These are phyloP conservation scores for Boletus insuetus DNA, from an alignment of 768 basidiomycete genomes.

Conservation along the genomic window DNA sequence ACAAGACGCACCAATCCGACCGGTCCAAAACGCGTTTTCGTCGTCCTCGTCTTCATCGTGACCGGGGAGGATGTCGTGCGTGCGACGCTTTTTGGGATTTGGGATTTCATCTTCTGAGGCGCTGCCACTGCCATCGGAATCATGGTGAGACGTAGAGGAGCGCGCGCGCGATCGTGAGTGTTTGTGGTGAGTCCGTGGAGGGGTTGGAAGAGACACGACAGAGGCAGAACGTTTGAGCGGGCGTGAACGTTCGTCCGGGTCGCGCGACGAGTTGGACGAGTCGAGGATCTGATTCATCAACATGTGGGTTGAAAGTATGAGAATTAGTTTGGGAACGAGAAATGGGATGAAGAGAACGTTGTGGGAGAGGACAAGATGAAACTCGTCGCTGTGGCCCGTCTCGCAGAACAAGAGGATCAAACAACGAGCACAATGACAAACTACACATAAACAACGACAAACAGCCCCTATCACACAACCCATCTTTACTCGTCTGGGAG, in stretches of 20 bases:
- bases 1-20: slow-evolving; percentile 16
- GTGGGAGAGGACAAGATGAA: slow-evolving; percentile 20
- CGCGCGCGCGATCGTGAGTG: slow-evolving; percentile 41
- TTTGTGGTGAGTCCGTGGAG: slow-evolving; percentile 57
- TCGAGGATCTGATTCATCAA: slow-evolving; percentile 35
- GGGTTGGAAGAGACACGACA: slow-evolving; percentile 62
- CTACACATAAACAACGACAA: not conserved
- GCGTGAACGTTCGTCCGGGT: slow-evolving; percentile 21
- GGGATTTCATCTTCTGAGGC: slow-evolving; percentile 32
- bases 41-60: slow-evolving; percentile 56
- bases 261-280: slow-evolving; percentile 26
- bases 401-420: slow-evolving; percentile 13
- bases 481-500: no score
- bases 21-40: slow-evolving; percentile 35
- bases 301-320: slow-evolving; percentile 6
- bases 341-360: slow-evolving; percentile 11
- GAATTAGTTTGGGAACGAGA: not conserved
- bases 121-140: slow-evolving; percentile 36
- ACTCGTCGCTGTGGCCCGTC: slow-evolving; percentile 9
- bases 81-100: slow-evolving; percentile 40
- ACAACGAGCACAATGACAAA: slow-evolving; percentile 11
- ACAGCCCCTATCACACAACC: not conserved
- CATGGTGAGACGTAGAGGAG: slow-evolving; percentile 47
- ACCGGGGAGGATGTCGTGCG: slow-evolving; percentile 30
- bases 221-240: slow-evolving; percentile 64